phyloP scores from a whole-genome alignment of 352 stramenopile species.

The Paralagenidium karlingii region DNA sequence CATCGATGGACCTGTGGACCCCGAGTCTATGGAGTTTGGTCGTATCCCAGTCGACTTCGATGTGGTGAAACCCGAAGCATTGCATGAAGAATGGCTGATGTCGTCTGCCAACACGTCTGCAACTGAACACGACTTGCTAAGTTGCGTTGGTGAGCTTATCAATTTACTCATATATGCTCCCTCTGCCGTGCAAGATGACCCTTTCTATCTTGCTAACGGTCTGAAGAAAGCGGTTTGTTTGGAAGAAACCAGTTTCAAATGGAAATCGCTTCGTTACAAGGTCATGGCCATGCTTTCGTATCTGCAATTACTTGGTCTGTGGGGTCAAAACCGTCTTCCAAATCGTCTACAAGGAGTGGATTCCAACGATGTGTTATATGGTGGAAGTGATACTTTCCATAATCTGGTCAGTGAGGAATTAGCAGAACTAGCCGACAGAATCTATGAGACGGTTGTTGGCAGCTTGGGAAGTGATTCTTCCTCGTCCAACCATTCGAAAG shows the following conservation, averaged over 20 bases:
- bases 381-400: slow-evolving; percentile 34
- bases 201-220: slow-evolving; percentile 80
- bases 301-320: slow-evolving; percentile 48
- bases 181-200: slow-evolving; percentile 60
- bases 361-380: slow-evolving; percentile 81
- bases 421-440: too few relatives aligned
- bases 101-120: slow-evolving; percentile 2
- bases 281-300: too few relatives aligned
- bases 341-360: slow-evolving; percentile 33
- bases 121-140: slow-evolving; percentile 11
- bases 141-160: slow-evolving; percentile 32
- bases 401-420: too few relatives aligned
- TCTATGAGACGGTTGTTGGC: too few relatives aligned
- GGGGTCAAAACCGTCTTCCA: slow-evolving; percentile 32
- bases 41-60: too few relatives aligned
- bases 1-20: too few relatives aligned
- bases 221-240: slow-evolving; percentile 60
- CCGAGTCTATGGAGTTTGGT: background rate
- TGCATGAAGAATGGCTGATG: background rate
- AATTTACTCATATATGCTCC: slow-evolving; percentile 62
- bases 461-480: too few relatives aligned
- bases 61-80: too few relatives aligned
- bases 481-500: too few relatives aligned
- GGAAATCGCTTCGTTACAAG: too few relatives aligned
- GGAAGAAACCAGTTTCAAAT: slow-evolving; percentile 7